phyloP scores from a whole-genome alignment of 768 basidiomycete species.

The Clitopilus hobsonii region DNA sequence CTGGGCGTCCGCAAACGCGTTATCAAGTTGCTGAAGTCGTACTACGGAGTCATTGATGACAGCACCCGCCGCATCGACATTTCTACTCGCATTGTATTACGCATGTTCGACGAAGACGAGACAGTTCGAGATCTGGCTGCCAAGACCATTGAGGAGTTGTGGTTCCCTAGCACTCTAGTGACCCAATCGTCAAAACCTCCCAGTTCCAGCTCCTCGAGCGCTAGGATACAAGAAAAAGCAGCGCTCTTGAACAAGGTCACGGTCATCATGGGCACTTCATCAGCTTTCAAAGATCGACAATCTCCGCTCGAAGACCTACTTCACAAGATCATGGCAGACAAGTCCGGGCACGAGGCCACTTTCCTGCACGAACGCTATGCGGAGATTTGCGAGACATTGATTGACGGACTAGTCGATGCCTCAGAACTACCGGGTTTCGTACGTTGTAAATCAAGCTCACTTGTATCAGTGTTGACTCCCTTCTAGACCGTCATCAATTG shows the following conservation, averaged over 20 bases:
- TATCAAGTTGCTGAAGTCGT: slow-evolving; percentile 86
- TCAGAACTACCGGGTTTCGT: slow-evolving; percentile 76
- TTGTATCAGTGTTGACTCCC: slow-evolving; percentile 2
- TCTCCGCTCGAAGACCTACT: slow-evolving; percentile 82
- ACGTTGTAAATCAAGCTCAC: slow-evolving; percentile 20
- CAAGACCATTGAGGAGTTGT: slow-evolving; percentile 87
- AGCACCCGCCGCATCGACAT: slow-evolving; percentile 69
- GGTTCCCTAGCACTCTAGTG: slow-evolving; percentile 53
- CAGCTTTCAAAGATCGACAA: slow-evolving; percentile 77
- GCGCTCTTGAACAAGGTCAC: slow-evolving; percentile 61
- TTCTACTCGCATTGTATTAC: slow-evolving; percentile 70
- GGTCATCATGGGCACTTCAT: slow-evolving; percentile 83
- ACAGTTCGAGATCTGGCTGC: slow-evolving; percentile 90
- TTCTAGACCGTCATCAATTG: slow-evolving; percentile 76
- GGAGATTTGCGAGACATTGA: slow-evolving; percentile 80
- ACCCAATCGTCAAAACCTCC: slow-evolving; percentile 34
- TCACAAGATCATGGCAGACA: slow-evolving; percentile 75
- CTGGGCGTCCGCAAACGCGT: slow-evolving; percentile 92
- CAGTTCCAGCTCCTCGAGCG: slow-evolving; percentile 20
- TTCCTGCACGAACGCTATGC: slow-evolving; percentile 64
- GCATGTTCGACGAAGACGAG: slow-evolving; percentile 92
- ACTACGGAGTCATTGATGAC: slow-evolving; percentile 65
- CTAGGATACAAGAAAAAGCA: slow-evolving; percentile 43
- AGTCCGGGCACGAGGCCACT: slow-evolving; percentile 50
- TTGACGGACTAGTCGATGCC: slow-evolving; percentile 87